Evolutionary conservation across 345 rosid genomes (phyloP), one percentile per base, ranked within the genome.

Genomic region (Noccaea bulbosa): DNA sequence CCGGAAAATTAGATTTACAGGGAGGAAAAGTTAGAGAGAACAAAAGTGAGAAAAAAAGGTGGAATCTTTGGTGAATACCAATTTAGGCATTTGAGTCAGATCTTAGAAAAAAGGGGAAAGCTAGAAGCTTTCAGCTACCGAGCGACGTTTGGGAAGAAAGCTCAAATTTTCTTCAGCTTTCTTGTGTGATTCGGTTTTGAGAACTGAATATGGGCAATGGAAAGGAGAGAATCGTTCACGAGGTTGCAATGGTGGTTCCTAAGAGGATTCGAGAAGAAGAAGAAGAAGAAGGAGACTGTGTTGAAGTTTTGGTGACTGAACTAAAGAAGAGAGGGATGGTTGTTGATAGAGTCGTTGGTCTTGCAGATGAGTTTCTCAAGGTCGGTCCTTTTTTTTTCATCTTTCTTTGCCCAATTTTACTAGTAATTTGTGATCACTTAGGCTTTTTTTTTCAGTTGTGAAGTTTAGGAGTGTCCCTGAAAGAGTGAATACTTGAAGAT

Each of bases 331-430:
- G 41, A 63, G 98, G 97, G 47, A 72, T 93, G 72, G 62, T 80
- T n/a, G 83, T 81, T 46, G 87, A 85, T 41, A 83, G 79, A 64
- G 90, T 86, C 78, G 50, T 64, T 58, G 97, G 98, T 80, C 77
- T 93, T 30, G 72, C 91, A 16, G 77, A 91, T 75, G 97, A 85
- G 69, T 93, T 90, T 80, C 78, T 91, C 58, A 87, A 85, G 90
- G 98, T 88, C 56, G 17, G 65, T 64, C 52, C 3, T 50, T 49
- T 20, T 14, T 41, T 38, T 27, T 30, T 15, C 38, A 5, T 34
- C 30, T 24, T 46, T 22, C 22, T 37, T 14, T 11, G 5, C 47
- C 43, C 14, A 39, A 38, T 12, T 34, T 70, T 3, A 70, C 16
- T 16, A 0, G 20, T 70, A 60, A 59, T 70, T 35, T 60, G 52